These are phyloP conservation scores for Flaveria bidentis DNA, from an alignment of 129 eudicot species.

Conservation along the genomic window DNA sequence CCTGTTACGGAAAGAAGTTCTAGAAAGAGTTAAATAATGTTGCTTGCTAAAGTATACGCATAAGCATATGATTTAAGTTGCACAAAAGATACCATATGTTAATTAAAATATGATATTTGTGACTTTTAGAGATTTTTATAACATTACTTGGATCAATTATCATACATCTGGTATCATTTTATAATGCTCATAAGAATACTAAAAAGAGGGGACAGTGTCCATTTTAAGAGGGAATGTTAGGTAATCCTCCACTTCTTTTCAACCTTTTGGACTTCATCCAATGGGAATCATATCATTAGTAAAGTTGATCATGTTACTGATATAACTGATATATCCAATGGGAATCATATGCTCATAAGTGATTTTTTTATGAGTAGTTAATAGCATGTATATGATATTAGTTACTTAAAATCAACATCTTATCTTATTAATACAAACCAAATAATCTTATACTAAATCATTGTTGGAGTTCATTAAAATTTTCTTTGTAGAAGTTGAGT, in stretches of 20 bases:
- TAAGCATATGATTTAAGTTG: slow-evolving; percentile 24
- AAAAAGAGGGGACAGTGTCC: slow-evolving; percentile 43
- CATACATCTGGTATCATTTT: slow-evolving; percentile 30
- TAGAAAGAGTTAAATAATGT: slow-evolving; percentile 18
- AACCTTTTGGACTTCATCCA: slow-evolving; percentile 27
- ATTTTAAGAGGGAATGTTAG: slow-evolving; percentile 47
- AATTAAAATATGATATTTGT: slow-evolving; percentile 17
- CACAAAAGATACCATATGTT: slow-evolving; percentile 19
- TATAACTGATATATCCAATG: slow-evolving; percentile 19
- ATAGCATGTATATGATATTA: not conserved
- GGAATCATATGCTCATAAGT: no score
- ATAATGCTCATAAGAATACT: slow-evolving; percentile 30
- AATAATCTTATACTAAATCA: not conserved
- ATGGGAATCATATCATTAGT: slow-evolving; percentile 3
- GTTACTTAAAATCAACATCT: not conserved
- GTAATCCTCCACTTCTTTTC: slow-evolving; percentile 42
- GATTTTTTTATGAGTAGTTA: not conserved
- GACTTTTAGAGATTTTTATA: slow-evolving; percentile 29
- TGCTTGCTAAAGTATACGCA: slow-evolving; percentile 32
- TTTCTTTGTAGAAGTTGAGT: not conserved
- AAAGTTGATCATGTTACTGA: slow-evolving; percentile 17
- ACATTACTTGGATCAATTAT: slow-evolving; percentile 41
- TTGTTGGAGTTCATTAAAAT: not conserved
- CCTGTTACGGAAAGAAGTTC: slow-evolving; percentile 17
- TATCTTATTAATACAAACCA: not conserved